A percentile compares a stretch with the other conserved stretches of the same genome.
These are phyloP conservation scores for Dimocarpus longan DNA, from an alignment of 345 rosid species.

Conservation along the genomic window DNA sequence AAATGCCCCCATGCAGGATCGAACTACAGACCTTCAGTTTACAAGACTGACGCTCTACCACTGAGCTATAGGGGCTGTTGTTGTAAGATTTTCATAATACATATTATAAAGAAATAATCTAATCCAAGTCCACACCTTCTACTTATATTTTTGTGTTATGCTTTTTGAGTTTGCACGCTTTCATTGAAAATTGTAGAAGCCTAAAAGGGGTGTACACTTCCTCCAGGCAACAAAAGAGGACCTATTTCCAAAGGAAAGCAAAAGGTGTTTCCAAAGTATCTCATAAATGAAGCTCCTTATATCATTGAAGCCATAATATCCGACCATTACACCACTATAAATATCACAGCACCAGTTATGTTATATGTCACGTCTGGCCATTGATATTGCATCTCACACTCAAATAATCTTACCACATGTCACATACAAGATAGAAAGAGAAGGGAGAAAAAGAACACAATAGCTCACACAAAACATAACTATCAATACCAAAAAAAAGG, in stretches of 20 bases:
- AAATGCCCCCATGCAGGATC: conserved; percentile 75
- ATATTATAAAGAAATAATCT: neutral
- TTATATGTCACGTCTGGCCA: too few relatives aligned
- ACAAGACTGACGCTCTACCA: conserved; percentile 86
- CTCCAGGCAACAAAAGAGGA: neutral
- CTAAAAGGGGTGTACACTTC: neutral
- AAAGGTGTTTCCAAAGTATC: neutral
- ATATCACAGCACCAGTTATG: too few relatives aligned
- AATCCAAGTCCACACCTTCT: neutral
- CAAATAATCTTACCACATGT: neutral
- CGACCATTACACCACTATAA: too few relatives aligned
- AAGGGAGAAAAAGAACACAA: neutral
- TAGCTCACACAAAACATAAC: neutral
- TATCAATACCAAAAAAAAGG: neutral
- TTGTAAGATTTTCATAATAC: neutral
- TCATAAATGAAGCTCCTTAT: neutral
- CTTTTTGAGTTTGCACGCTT: neutral
- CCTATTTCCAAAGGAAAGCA: neutral
- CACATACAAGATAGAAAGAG: neutral
- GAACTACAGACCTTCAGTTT: conserved; percentile 87
- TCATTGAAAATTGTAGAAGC: neutral
- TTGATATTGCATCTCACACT: neutral
- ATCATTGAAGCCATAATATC: too few relatives aligned
- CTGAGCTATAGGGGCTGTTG: conserved; percentile 68
- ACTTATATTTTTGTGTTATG: neutral